Evolutionary conservation across 257 asterid species (phyloP).

Genomic region (Fraxinus excelsior): DNA sequence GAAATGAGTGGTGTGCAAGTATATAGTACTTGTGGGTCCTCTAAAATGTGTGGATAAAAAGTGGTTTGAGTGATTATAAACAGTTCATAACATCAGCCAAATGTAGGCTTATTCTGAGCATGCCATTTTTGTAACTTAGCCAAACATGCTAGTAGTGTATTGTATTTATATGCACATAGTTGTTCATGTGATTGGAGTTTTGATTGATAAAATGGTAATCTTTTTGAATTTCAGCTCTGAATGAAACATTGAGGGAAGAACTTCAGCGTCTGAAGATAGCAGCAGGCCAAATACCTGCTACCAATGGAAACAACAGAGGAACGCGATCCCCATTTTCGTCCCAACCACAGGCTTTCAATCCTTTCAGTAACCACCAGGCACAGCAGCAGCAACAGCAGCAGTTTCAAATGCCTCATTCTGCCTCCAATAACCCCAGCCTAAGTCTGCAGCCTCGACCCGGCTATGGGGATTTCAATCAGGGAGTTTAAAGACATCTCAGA

Average conservation of each 20-base stretch:
- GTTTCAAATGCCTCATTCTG: constrained; percentile 35
- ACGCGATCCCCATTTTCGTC: constrained; percentile 42
- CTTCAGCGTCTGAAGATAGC: constrained; percentile 78
- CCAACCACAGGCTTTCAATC: constrained; percentile 41
- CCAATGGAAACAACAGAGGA: constrained; percentile 57
- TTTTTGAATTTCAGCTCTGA: constrained; percentile 53
- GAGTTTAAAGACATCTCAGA: constrained; percentile 30
- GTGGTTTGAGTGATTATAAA: no score
- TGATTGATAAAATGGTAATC: neutral
- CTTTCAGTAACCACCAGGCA: constrained; percentile 45
- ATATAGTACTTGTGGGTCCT: neutral
- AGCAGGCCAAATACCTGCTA: constrained; percentile 53
- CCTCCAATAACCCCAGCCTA: constrained; percentile 32
- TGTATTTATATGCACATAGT: neutral
- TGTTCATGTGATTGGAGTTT: constrained; percentile 1
- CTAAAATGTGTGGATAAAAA: neutral
- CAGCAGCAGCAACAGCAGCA: constrained; percentile 47
- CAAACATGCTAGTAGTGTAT: neutral
- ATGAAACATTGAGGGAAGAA: constrained; percentile 73
- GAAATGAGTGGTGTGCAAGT: no score
- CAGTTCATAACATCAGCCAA: no score
- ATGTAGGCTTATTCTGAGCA: neutral
- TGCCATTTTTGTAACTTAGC: neutral
- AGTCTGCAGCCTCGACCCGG: constrained; percentile 43
- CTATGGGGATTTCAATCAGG: constrained; percentile 47